Evolutionary conservation across 257 asterid genomes (phyloP), one percentile per base, ranked within the genome.

Genomic region (Solanum sparsipilum): DNA sequence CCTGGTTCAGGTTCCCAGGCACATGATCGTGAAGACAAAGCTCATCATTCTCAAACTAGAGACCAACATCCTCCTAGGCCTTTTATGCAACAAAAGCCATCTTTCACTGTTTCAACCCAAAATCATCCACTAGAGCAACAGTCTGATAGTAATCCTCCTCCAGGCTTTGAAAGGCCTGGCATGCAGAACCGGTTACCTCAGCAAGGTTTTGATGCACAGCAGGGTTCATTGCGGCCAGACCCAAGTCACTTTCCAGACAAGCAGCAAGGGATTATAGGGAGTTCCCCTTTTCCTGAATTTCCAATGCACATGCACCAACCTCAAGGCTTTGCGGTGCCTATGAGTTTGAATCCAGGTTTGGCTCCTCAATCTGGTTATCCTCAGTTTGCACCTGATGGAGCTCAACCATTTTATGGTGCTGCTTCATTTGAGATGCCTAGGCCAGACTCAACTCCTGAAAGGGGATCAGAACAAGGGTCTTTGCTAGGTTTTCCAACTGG

Each of bases 331-430:
- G 88, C 87, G 21, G 84, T 90, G 74, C 94, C 94, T 84, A 88
- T 88, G 78, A 91, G 90, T 92, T 89, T 87, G 31, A 93, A 88
- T 91, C 91, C 93, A 81, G 92, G 72, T 79, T 60, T 89, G 87
- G 93, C 96, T 35, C 94, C 98, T 88, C 98, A 94, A 88, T 95
- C 92, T 65, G 94, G 95, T 88, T 93, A 92, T 85, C 91, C 95
- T 73, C 94, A 93, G 23, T 95, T 92, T 86, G 84, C 90, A 84
- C 75, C 96, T 44, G 97, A 93, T 89, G 96, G 95, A 60, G 25
- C 93, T 46, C 99, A 93, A 58, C 98, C 92, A 88, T 93, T 90
- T 90, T 94, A 91, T 76, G 92, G 94, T 67, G 91, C 94, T 71
- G 92, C 94, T 70, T 93, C 95, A 25, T 93, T 94, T 78, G 98